phyloP scores from a whole-genome alignment of 2,329 filamentous ascomycete species.

The Colletotrichum plurivorum region DNA sequence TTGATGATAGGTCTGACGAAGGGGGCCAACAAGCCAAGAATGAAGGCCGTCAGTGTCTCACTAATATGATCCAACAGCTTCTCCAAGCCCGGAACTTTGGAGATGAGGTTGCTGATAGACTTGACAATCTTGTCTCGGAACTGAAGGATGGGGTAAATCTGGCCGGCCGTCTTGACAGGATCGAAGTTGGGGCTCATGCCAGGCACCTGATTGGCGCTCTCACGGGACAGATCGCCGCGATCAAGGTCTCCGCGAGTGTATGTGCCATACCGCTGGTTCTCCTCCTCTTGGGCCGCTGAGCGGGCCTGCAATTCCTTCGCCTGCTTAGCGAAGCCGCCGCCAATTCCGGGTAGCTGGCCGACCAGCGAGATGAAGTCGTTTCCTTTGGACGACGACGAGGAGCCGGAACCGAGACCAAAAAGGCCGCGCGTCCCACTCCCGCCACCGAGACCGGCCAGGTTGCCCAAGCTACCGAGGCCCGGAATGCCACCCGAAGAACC shows the following conservation, averaged over 20 bases:
- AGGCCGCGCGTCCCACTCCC: conserved; percentile 57
- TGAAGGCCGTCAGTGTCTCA: conserved; percentile 92
- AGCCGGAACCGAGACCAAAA: conserved; percentile 50
- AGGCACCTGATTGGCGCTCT: conserved; percentile 73
- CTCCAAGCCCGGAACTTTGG: conserved; percentile 93
- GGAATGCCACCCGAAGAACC: conserved; percentile 46
- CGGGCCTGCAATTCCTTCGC: conserved; percentile 73
- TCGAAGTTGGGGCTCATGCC: conserved; percentile 85
- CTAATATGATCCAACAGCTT: conserved; percentile 93
- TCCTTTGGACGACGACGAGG: conserved; percentile 45
- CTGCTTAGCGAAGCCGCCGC: conserved; percentile 75
- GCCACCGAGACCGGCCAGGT: conserved; percentile 45
- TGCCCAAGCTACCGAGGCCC: conserved; percentile 16
- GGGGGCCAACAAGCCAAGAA: conserved; percentile 90
- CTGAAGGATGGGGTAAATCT: conserved; percentile 95
- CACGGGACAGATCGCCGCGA: conserved; percentile 53
- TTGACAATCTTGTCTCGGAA: conserved; percentile 96
- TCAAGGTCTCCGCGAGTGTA: conserved; percentile 45
- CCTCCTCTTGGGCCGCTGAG: conserved; percentile 74
- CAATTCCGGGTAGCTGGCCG: conserved; percentile 80
- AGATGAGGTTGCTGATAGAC: conserved; percentile 85
- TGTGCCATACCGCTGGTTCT: conserved; percentile 46
- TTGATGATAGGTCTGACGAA: conserved; percentile 94
- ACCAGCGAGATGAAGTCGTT: conserved; percentile 80
- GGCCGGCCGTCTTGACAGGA: conserved; percentile 79